These are phyloP conservation scores for Chlorella sorokiniana DNA, from an alignment of 139 green algal species.

Conservation along the genomic window DNA sequence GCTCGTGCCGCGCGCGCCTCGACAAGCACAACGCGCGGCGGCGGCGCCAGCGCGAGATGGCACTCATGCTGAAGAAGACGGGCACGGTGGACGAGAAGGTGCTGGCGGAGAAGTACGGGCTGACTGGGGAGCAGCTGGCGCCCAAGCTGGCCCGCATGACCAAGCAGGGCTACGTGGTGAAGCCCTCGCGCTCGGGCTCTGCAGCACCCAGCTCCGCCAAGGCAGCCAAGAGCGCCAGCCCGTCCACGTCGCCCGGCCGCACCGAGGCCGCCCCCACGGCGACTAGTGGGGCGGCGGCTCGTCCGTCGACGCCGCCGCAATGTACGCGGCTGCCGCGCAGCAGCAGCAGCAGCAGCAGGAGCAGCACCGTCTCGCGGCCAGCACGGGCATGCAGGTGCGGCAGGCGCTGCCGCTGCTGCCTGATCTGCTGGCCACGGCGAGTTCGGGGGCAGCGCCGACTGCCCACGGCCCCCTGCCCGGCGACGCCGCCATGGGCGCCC, in stretches of 20 bases:
- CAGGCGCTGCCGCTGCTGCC: not conserved
- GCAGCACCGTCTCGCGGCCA: constrained; percentile 18
- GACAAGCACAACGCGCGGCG: constrained; percentile 72
- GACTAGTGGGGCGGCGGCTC: too few species aligned
- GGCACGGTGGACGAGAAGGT: constrained; percentile 37
- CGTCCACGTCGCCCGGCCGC: not conserved
- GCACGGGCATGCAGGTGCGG: not conserved
- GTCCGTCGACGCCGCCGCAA: too few species aligned
- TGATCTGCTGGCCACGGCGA: not conserved
- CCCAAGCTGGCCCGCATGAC: constrained; percentile 25
- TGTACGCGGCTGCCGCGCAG: not conserved
- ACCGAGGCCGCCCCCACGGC: constrained; percentile 1
- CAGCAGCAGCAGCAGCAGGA: constrained; percentile 13
- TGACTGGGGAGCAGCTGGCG: constrained; percentile 38
- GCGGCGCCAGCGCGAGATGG: constrained; percentile 48
- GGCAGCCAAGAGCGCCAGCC: not conserved
- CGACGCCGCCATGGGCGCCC: not conserved
- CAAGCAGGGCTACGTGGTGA: not conserved
- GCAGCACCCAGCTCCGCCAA: not conserved
- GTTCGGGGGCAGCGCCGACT: not conserved
- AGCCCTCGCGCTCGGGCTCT: not conserved
- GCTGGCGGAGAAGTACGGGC: constrained; percentile 36
- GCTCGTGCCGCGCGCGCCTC: constrained; percentile 51
- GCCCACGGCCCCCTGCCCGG: not conserved
- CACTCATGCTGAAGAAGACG: constrained; percentile 38